Evolutionary conservation across 2,329 filamentous ascomycete species (phyloP), one percentile per base, ranked within the genome.

Genomic region (Passalora sequoiae): DNA sequence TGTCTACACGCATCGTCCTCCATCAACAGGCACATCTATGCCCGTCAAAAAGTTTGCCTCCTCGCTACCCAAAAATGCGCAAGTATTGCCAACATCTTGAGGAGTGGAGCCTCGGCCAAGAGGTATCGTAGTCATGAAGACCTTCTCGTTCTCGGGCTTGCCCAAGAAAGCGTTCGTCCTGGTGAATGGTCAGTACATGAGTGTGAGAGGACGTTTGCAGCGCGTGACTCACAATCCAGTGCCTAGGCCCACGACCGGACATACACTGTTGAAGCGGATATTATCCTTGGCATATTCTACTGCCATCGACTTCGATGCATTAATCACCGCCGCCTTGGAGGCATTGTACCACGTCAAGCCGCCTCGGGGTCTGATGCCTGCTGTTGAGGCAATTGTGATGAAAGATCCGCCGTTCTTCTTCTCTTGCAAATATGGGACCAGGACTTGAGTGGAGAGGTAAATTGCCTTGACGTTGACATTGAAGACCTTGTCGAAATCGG

Each of bases 41-140:
- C 84, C 84, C 0, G 83, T 86, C 50, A 89, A 77, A 55, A 88
- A 87, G 3, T 69, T 73, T 0, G 80, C 81, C 58, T 88, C 84
- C 20, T 86, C 80, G 46, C 81, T 84, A 2, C 81, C 81, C 33
- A 89, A 62, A 59, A 83, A 89, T 13, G 81, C 72, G 49, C 78
- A 81, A 19, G 82, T 81, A 56, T 86, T 85, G 2, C 81, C 83
- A 25, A 89, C 75, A 60, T 89, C 84, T 7, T 72, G 68, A 1
- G 78, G 74, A n/a, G 73, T 74, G 1, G 75, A 75, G 3, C 72
- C 68, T 10, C 78, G 66, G 2, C 77, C 76, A 1, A 81, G 63
- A 0, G 77, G 78, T 6, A 81, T 67, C 0, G 72, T 70, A 1
- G 72, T 71, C 21, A 78, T 66, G 49, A 81, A 76, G 1, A 67